Evolutionary conservation across 352 stramenopile species (phyloP), one percentile per base, ranked within the genome.

Genomic region (Pythium vanterpoolii): DNA sequence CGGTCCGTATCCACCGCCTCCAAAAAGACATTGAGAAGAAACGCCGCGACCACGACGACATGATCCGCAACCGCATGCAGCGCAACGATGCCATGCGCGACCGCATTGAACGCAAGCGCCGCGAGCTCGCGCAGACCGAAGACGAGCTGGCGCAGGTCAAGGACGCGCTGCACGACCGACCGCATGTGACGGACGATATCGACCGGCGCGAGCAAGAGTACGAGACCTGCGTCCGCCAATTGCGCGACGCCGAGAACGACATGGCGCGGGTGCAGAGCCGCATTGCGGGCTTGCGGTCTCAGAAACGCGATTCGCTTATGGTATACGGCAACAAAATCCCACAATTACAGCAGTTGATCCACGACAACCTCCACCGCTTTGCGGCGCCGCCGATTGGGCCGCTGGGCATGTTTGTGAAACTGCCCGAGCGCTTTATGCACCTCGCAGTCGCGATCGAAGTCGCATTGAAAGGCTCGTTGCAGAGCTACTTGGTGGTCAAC

Each of bases 401-500:
- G 0, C 49, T 95, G 0, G 85, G 85, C 5, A 71, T 95, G 53
- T 71, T 80, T 52, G 75, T 92, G 10, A 89, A 89, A 47, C 71
- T 95, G 2, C 79, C 79, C 0, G 76, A 90, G 56, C 56, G 72
- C 31, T 86, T 66, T 43, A 87, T 87, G 71, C 67, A 93, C 39
- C 73, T 87, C 38, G 77, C 82, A 10, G 62, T 88, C 21, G 80
- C 82, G 1, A 88, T 91, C 24, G 84, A 94, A 60, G 67, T 89
- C 14, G 79, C 83, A 13, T 36, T 90, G 31, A 92, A 91, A 52
- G 80, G 83, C 34, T 82, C 76, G 18, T 46, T 94, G 21, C 73
- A 84, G 56, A 94, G 80, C 44, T 94, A 90, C 42, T 63, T 94
- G 18, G 82, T 94, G 10, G 78, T 82, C 5, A 87, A 89, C 46